Base-by-base conservation (phyloP, 192 early-diverging fungal genomes). In the Coemansia sp. region DNA sequence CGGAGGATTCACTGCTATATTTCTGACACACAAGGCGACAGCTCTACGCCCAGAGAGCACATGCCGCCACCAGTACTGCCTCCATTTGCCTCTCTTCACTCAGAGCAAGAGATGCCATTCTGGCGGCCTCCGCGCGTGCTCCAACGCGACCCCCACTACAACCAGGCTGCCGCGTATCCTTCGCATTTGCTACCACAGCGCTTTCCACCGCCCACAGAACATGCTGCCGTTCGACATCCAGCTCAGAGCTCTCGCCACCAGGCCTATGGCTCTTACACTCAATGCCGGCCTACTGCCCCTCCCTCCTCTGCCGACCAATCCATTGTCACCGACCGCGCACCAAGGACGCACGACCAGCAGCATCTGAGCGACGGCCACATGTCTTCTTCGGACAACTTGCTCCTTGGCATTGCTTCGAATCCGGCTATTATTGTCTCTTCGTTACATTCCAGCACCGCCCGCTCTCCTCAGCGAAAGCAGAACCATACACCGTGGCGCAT, bases 121-220 rank as follows among this genome's bases (percentile, higher is more conserved):
- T 83, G 81, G 81, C 75, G 81, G n/a, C 81, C 81, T 5, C 81
- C 81, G 38, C 70, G 61, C 3, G 81, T 83, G 32, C 64, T 83
- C 38, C 76, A 83, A 56, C 73, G 70, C 15, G 75, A 78, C 38
- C 81, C 81, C 2, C 81, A 83, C 61, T 82, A 82, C 67, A 73
- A 74, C 71, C 61, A 49, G 15, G 55, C 30, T 18, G 55, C n/a
- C 32, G 59, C 11, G 1, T 59, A 35, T 18, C 34, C 4, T 44
- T 44, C 41, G n/a, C 20, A 22, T 5, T 15, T 58, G 53, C 7
- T 50, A 29, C 50, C 47, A n/a, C 11, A 20, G 24, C 38, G 39
- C 13, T 53, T 44, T 34, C 34, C 24, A 20, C 37, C 13, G 38
- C 40, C 13, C 40, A 20, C 37, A 20, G 37, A 53, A 9, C 50